Percentiles rank a stretch among this genome's conserved stretches.
These are phyloP conservation scores for Rhodocollybia butyracea DNA, from an alignment of 768 basidiomycete genomes.

Conservation along the genomic window DNA sequence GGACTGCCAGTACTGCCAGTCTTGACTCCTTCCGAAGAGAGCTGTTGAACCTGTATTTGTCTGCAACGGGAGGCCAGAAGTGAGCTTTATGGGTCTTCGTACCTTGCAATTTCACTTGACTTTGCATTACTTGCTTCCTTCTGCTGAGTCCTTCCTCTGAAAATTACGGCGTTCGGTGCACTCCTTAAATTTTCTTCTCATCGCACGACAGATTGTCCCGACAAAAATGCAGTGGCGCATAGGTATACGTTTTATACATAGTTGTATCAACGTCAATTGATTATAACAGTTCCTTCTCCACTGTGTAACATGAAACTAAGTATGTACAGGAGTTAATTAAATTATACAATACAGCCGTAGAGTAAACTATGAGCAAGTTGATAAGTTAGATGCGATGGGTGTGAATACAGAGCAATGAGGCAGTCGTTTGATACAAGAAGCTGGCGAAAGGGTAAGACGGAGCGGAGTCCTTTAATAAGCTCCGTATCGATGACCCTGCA, in stretches of 20 bases:
- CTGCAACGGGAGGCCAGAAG: neutral
- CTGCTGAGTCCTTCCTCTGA: neutral
- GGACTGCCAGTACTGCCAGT: slow-evolving; percentile 1
- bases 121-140: neutral
- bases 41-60: neutral
- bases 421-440: slow-evolving; percentile 20
- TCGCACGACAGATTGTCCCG: too few relatives aligned
- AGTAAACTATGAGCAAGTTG: slow-evolving; percentile 3
- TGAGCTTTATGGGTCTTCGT: neutral
- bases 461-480: neutral
- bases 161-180: too few relatives aligned
- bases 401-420: slow-evolving; percentile 21
- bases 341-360: slow-evolving; percentile 4
- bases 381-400: slow-evolving; percentile 2
- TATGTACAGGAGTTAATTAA: slow-evolving; percentile 12
- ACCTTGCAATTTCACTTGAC: neutral
- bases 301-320: neutral
- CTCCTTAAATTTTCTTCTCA: too few relatives aligned
- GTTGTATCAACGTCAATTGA: neutral
- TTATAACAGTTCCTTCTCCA: neutral
- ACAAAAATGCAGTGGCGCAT: too few relatives aligned
- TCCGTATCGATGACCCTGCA: neutral
- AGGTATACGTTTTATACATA: neutral
- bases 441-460: neutral
- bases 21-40: slow-evolving; percentile 1